Evolutionary conservation across 495 filamentous ascomycete genomes (phyloP), one percentile per base, ranked within the genome.

Genomic region (Podospora fimiseda): DNA sequence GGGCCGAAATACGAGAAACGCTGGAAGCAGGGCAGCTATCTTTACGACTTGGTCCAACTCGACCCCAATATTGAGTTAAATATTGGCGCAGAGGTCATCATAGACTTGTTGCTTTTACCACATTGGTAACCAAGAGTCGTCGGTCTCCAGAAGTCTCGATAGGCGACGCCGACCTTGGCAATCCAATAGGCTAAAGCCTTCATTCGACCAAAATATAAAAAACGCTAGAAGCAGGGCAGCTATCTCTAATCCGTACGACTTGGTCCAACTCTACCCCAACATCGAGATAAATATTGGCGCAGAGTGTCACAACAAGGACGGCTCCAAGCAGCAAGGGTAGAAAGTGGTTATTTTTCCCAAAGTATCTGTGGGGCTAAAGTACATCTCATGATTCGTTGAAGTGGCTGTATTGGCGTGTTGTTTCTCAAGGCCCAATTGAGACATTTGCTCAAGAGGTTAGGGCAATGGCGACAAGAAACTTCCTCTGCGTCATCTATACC

Each of bases 81-180:
- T 3, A 39, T 22, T 9, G 45, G 19, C 1, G 30, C 40, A 7
- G 50, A 58, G 37, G 40, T 41, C 3, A 5, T 54, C 1, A 24
- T 43, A 13, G 47, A 58, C 16, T 47, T 50, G n/a, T n/a, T n/a
- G n/a, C 1, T 58, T 41, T 41, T 54, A 53, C 9, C 56, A 50
- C 2, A 9, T 23, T 0, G 11, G 13, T 11, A n/a, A 43, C 8
- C 21, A 21, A 7, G 11, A 23, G 0, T 9, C 9, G 9, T 23
- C 9, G 6, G 1, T 13, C 14, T n/a, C 9, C 30, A 43, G n/a
- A 40, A 19, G 21, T 58, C 56, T 8, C 56, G 56, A 2, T 58
- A 51, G 56, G 56, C 51, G 2, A 33, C 45, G 41, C 46, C 41
- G 8, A 13, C 5, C 1, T 0, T 9, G 5, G 49, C 23, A 14